phyloP scores from a whole-genome alignment of 805 yeast species.

The Candida jianshihensis region DNA sequence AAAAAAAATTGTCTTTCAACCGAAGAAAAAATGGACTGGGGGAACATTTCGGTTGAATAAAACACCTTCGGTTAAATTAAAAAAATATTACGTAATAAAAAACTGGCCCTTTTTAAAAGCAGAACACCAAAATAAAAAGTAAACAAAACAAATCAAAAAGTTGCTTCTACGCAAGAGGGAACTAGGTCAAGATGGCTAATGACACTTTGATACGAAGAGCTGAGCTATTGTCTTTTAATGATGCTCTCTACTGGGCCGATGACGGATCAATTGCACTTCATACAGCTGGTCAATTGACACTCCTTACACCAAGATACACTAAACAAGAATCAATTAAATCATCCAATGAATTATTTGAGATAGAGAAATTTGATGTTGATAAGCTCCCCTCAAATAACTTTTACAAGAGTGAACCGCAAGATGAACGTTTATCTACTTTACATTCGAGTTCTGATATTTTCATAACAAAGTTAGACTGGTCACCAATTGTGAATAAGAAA shows the following conservation, averaged over 20 bases:
- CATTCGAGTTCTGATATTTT: constrained; percentile 10
- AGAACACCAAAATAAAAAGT: neutral
- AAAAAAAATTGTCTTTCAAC: no score
- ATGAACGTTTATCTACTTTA: constrained; percentile 14
- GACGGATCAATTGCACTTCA: constrained; percentile 21
- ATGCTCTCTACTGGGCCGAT: constrained; percentile 17
- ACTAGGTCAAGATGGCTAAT: constrained; percentile 5
- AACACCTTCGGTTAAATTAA: no score
- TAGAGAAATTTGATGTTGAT: constrained; percentile 8
- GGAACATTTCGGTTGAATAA: no score
- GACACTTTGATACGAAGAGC: constrained; percentile 9
- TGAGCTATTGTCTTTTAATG: constrained; percentile 9
- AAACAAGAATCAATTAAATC: constrained; percentile 7
- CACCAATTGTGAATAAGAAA: constrained; percentile 15
- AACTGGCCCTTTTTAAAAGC: neutral
- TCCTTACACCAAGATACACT: constrained; percentile 16
- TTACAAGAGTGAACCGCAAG: constrained; percentile 7
- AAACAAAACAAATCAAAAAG: neutral
- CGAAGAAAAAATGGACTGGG: no score
- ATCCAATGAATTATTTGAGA: constrained; percentile 12
- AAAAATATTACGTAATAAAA: no score
- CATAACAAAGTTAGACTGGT: constrained; percentile 13
- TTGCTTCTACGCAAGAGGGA: no score
- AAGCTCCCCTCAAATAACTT: constrained; percentile 8
- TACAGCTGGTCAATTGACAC: constrained; percentile 13